Conservation (phyloP, 2,329 filamentous ascomycete species). For the Aureobasidium melanogenum region DNA sequence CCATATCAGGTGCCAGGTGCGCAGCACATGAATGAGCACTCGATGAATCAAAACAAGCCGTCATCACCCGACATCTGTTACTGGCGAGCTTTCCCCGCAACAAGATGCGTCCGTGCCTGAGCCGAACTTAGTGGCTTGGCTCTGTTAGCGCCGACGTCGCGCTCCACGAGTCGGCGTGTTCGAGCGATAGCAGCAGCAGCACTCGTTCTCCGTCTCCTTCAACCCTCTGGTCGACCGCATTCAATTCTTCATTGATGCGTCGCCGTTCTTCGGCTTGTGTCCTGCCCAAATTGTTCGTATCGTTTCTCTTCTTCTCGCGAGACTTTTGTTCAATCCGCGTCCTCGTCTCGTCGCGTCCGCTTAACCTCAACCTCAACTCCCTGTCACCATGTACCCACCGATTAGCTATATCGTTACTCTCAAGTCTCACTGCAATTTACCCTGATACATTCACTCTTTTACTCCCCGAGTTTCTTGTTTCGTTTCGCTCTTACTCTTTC, state of each 20-base stretch:
- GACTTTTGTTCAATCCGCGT: not conserved
- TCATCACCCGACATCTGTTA: not conserved
- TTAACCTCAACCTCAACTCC: slow-evolving; percentile 16
- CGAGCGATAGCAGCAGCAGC: not conserved
- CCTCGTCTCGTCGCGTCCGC: slow-evolving; percentile 14
- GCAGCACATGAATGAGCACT: not conserved
- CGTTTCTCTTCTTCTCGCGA: slow-evolving; percentile 10
- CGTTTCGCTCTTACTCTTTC: not conserved
- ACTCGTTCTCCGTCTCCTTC: not conserved
- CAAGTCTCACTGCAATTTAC: slow-evolving; percentile 5
- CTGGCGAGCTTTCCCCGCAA: not conserved
- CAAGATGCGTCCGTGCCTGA: not conserved
- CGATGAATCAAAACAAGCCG: not conserved
- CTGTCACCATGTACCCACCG: slow-evolving; percentile 18
- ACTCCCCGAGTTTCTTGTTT: slow-evolving; percentile 14
- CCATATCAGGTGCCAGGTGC: too few relatives aligned
- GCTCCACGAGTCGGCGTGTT: not conserved
- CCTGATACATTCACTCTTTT: slow-evolving; percentile 15
- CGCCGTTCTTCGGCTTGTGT: slow-evolving; percentile 2
- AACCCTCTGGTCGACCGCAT: slow-evolving; percentile 7
- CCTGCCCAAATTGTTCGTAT: slow-evolving; percentile 15
- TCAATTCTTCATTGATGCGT: slow-evolving; percentile 3
- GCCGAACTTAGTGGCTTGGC: not conserved
- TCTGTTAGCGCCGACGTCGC: not conserved
- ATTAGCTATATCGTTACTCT: slow-evolving; percentile 12